A percentile compares a stretch with the other conserved stretches of the same genome.
Conservation (phyloP, 331 rosid species). For the Rhamnella rubrinervis region DNA sequence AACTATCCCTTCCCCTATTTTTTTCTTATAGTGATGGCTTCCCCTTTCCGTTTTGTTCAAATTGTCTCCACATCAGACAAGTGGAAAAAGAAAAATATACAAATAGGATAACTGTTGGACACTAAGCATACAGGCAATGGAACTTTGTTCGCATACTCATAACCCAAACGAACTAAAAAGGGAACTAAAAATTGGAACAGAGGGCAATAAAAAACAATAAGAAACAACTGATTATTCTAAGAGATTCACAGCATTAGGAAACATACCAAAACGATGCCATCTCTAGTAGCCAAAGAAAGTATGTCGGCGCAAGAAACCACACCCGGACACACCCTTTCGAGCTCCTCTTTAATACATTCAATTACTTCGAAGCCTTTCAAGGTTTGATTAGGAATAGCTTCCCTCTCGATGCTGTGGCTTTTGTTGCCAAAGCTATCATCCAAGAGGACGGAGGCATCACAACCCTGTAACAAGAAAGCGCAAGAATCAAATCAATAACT, state of each 20-base stretch:
- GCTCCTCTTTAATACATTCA: constrained; percentile 66
- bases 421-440: constrained; percentile 48
- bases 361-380: constrained; percentile 67
- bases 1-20: too few species aligned
- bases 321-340: constrained; percentile 70
- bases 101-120: too few species aligned
- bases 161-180: too few species aligned
- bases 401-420: constrained; percentile 53
- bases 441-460: constrained; percentile 87
- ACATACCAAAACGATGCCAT: constrained; percentile 64
- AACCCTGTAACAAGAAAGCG: constrained; percentile 53
- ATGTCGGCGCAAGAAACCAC: constrained; percentile 82
- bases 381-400: constrained; percentile 68
- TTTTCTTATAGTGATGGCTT: too few species aligned
- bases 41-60: too few species aligned
- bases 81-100: too few species aligned
- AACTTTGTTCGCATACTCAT: too few species aligned
- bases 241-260: not conserved
- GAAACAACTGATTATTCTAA: too few species aligned
- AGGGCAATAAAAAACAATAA: not conserved
- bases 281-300: constrained; percentile 72
- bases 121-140: too few species aligned
- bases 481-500: constrained; percentile 11
- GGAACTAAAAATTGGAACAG: not conserved
- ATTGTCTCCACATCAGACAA: too few species aligned